phyloP scores from a whole-genome alignment of 495 filamentous ascomycete genomes.

The Cudoniella acicularis region DNA sequence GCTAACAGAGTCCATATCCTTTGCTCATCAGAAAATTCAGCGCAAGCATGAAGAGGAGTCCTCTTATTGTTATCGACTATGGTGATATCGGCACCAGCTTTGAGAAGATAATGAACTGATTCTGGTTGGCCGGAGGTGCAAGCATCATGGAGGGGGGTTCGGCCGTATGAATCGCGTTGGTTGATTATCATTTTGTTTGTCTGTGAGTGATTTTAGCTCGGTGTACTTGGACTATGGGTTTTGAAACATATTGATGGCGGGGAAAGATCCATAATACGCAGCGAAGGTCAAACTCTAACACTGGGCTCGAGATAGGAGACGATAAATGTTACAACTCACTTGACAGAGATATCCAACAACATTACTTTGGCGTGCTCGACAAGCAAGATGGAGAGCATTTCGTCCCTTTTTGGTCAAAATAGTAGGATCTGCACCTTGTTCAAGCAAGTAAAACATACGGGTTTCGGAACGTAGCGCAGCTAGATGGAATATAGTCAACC shows the following conservation, averaged over 20 bases:
- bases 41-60: constrained; percentile 17
- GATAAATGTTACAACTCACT: not conserved
- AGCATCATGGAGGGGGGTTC: constrained; percentile 33
- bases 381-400: constrained; percentile 39
- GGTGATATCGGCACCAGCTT: constrained; percentile 27
- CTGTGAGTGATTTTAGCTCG: not conserved
- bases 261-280: too few species aligned
- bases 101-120: constrained; percentile 31
- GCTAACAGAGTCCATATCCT: not conserved
- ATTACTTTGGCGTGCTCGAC: constrained; percentile 33
- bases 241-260: too few species aligned
- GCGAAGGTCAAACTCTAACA: too few species aligned
- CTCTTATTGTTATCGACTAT: not conserved
- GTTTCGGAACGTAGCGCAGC: constrained; percentile 31
- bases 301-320: not conserved
- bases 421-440: constrained; percentile 30
- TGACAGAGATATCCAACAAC: constrained; percentile 34
- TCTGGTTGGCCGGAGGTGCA: constrained; percentile 37
- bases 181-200: constrained; percentile 13
- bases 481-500: constrained; percentile 31
- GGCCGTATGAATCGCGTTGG: constrained; percentile 16
- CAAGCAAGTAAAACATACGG: constrained; percentile 31
- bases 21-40: constrained; percentile 8
- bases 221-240: not conserved
- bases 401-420: constrained; percentile 28